Percentiles rank a stretch among this genome's conserved stretches.
phyloP scores from a whole-genome alignment of 805 yeast genomes.

The Kurtzmaniella fragi region DNA sequence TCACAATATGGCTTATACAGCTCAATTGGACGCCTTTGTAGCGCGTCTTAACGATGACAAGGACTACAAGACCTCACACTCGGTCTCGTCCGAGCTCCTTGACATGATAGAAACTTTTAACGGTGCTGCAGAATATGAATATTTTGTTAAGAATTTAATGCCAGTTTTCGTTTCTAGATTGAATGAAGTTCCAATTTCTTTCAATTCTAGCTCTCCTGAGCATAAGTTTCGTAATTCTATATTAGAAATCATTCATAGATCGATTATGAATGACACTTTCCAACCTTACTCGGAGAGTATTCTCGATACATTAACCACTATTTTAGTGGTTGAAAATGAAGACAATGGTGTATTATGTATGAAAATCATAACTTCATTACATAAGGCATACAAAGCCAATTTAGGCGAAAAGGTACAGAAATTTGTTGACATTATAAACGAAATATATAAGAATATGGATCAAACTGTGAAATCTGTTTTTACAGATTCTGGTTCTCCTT shows the following conservation, averaged over 20 bases:
- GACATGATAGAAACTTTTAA: slow-evolving; percentile 84
- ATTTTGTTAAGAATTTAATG: slow-evolving; percentile 61
- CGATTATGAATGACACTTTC: slow-evolving; percentile 78
- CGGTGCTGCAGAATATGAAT: slow-evolving; percentile 75
- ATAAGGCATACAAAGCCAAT: slow-evolving; percentile 71
- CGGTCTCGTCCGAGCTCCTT: slow-evolving; percentile 73
- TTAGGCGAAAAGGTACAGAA: slow-evolving; percentile 69
- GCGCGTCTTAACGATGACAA: slow-evolving; percentile 52
- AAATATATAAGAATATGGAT: slow-evolving; percentile 76
- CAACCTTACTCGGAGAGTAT: slow-evolving; percentile 63
- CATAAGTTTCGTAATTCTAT: slow-evolving; percentile 73
- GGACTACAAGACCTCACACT: slow-evolving; percentile 58
- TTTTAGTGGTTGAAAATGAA: slow-evolving; percentile 79
- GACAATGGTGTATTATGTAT: slow-evolving; percentile 91
- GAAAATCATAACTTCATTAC: slow-evolving; percentile 80
- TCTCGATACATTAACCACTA: slow-evolving; percentile 51
- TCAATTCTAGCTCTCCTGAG: slow-evolving; percentile 60
- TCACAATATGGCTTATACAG: slow-evolving; percentile 36
- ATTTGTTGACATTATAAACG: slow-evolving; percentile 70
- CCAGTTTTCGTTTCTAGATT: slow-evolving; percentile 66
- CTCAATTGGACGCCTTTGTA: slow-evolving; percentile 66
- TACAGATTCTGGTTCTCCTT: slow-evolving; percentile 3
- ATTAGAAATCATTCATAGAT: slow-evolving; percentile 73
- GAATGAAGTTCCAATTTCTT: slow-evolving; percentile 67
- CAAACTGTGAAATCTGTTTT: slow-evolving; percentile 69